phyloP scores from a whole-genome alignment of 2,329 filamentous ascomycete genomes.

The Alternaria gaisen region DNA sequence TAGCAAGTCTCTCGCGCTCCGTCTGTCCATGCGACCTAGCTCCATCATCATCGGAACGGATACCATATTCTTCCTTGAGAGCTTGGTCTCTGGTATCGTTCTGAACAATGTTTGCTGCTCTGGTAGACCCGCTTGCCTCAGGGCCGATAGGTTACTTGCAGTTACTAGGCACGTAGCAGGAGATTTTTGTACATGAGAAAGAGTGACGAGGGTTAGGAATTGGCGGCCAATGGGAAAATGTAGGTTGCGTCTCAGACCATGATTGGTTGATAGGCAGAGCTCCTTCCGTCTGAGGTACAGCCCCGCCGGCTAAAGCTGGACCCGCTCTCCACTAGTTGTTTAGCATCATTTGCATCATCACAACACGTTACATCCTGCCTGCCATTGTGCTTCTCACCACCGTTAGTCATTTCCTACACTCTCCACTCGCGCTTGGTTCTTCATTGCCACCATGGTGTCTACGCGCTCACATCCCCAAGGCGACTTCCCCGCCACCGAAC shows the following conservation, averaged over 20 bases:
- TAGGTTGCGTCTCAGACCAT: background rate
- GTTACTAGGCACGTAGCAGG: background rate
- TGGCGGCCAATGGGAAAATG: background rate
- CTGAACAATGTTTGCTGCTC: background rate
- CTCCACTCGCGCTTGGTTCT: background rate
- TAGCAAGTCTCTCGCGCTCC: background rate
- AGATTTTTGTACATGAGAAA: too few species aligned
- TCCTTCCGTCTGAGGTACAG: slow-evolving; percentile 3
- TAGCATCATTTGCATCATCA: slow-evolving; percentile 12
- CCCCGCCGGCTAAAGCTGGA: slow-evolving; percentile 12
- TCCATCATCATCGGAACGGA: background rate
- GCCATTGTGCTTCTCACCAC: background rate
- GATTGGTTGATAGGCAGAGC: background rate
- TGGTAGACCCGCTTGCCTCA: background rate
- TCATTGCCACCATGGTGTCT: slow-evolving; percentile 46
- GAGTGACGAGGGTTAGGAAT: background rate
- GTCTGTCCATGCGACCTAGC: background rate
- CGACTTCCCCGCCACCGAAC: slow-evolving; percentile 47
- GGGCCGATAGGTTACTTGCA: background rate
- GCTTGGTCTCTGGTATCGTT: background rate
- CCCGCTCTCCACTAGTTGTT: slow-evolving; percentile 14
- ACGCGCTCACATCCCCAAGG: slow-evolving; percentile 50
- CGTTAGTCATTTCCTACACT: background rate
- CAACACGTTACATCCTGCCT: slow-evolving; percentile 16
- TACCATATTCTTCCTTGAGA: background rate